These are phyloP conservation scores for Macrophomina pseudophaseolina DNA, from an alignment of 2,329 filamentous ascomycete species.

Conservation along the genomic window DNA sequence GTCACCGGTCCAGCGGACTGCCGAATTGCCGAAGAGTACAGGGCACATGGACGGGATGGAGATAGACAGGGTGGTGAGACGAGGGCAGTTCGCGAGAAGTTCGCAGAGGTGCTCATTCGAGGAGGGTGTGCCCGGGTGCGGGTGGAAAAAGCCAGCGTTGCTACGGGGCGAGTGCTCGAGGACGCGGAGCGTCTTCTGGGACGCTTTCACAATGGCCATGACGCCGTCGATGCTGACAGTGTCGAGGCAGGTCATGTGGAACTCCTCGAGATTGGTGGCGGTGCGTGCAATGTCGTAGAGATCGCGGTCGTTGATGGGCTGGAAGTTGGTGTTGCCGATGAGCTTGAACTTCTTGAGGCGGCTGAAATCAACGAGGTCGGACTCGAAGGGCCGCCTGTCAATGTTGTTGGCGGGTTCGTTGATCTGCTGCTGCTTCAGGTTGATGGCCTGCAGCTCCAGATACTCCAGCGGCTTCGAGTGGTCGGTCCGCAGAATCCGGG, in stretches of 20 bases:
- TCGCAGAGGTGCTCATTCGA: slow-evolving; percentile 56
- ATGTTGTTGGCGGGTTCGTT: slow-evolving; percentile 46
- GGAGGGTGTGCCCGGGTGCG: slow-evolving; percentile 52
- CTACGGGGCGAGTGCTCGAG: slow-evolving; percentile 61
- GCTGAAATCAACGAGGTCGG: slow-evolving; percentile 53
- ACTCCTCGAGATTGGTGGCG: slow-evolving; percentile 56
- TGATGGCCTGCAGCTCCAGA: slow-evolving; percentile 58
- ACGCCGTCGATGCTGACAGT: slow-evolving; percentile 59
- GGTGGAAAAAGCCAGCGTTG: slow-evolving; percentile 58
- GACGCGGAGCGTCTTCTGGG: slow-evolving; percentile 53
- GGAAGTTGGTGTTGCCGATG: slow-evolving; percentile 59
- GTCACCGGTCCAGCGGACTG: slow-evolving; percentile 53
- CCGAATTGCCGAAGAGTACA: slow-evolving; percentile 51
- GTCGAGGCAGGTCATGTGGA: slow-evolving; percentile 60
- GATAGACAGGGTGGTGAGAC: slow-evolving; percentile 55
- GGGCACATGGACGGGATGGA: slow-evolving; percentile 55
- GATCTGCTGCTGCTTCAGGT: slow-evolving; percentile 54
- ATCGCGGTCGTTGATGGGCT: slow-evolving; percentile 57
- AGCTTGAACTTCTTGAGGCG: slow-evolving; percentile 58
- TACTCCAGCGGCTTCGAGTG: slow-evolving; percentile 53
- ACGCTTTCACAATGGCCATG: slow-evolving; percentile 58
- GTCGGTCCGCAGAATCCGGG: slow-evolving; percentile 51
- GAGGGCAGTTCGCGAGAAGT: slow-evolving; percentile 52
- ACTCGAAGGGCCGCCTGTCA: slow-evolving; percentile 52
- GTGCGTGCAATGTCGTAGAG: slow-evolving; percentile 57